Evolutionary conservation across 139 green algal genomes (phyloP).

Genomic region (Ulvella scutata): DNA sequence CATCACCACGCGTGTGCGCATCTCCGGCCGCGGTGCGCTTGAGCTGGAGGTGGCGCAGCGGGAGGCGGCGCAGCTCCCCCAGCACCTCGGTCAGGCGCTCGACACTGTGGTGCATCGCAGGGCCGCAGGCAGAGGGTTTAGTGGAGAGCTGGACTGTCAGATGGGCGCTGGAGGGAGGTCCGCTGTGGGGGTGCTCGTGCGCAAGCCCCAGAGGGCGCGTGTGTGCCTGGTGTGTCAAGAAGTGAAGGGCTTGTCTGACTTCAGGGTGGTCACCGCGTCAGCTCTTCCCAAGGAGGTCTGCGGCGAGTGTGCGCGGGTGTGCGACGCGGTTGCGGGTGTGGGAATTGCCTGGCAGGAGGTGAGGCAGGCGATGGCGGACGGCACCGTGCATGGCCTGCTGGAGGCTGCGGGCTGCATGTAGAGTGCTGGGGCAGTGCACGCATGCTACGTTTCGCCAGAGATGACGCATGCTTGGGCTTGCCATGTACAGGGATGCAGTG

Average conservation of each 20-base stretch:
- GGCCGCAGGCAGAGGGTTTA: no score
- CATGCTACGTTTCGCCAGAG: no score
- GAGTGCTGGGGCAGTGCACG: no score
- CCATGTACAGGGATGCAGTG: no score
- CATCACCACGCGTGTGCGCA: not conserved
- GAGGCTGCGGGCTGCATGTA: not conserved
- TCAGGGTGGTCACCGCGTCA: not conserved
- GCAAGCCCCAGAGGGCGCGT: not conserved
- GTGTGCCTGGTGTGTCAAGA: not conserved
- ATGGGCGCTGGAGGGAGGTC: not conserved
- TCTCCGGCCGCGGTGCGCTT: not conserved
- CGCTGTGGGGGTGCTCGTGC: not conserved
- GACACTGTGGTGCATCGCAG: no score
- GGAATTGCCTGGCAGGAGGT: not conserved
- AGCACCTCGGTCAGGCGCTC: not conserved
- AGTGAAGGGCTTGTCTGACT: not conserved
- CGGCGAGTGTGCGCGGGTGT: not conserved
- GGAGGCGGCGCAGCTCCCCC: not conserved
- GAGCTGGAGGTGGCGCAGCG: not conserved
- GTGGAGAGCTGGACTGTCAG: not conserved
- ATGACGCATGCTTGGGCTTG: no score
- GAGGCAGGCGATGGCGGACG: not conserved
- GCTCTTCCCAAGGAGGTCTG: not conserved
- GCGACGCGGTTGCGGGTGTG: not conserved
- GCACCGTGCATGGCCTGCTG: not conserved